Evolutionary conservation across 2,329 filamentous ascomycete species (phyloP).

Genomic region (Dactylellina haptotyla): DNA sequence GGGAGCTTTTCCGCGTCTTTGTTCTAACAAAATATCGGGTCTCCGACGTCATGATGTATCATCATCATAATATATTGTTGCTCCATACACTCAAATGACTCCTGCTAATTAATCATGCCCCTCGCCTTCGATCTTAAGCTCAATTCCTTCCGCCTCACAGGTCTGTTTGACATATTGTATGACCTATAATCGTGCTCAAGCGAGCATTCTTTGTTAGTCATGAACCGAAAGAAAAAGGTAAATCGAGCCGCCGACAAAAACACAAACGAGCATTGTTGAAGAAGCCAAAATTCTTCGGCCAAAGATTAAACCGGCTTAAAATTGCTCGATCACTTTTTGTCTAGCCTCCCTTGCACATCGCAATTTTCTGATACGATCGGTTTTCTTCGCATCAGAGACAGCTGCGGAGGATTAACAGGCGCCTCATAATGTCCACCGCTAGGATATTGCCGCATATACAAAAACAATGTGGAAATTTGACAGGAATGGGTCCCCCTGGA

Average conservation of each 20-base stretch:
- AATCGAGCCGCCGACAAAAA: no score
- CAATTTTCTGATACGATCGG: slow-evolving; percentile 48
- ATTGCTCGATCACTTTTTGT: slow-evolving; percentile 1
- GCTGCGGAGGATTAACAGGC: slow-evolving; percentile 51
- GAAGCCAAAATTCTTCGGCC: no score
- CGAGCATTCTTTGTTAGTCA: slow-evolving; percentile 37
- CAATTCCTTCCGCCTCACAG: slow-evolving; percentile 49
- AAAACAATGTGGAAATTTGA: slow-evolving; percentile 53
- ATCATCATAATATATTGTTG: slow-evolving; percentile 1
- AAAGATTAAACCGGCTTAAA: no score
- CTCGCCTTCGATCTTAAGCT: slow-evolving; percentile 45
- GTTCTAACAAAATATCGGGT: neutral
- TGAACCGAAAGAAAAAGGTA: neutral
- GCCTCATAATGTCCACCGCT: slow-evolving; percentile 48
- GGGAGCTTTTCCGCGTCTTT: neutral
- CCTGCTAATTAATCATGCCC: slow-evolving; percentile 28
- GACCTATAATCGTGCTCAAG: slow-evolving; percentile 31
- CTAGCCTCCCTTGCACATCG: slow-evolving; percentile 29
- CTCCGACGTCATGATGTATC: slow-evolving; percentile 15
- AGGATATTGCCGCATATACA: slow-evolving; percentile 28
- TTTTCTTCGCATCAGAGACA: slow-evolving; percentile 29
- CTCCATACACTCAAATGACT: neutral
- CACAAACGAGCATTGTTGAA: no score
- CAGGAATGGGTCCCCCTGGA: slow-evolving; percentile 46
- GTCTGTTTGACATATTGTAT: slow-evolving; percentile 48